phyloP scores from a whole-genome alignment of 2,329 filamentous ascomycete genomes.

The Fusarium sp. region DNA sequence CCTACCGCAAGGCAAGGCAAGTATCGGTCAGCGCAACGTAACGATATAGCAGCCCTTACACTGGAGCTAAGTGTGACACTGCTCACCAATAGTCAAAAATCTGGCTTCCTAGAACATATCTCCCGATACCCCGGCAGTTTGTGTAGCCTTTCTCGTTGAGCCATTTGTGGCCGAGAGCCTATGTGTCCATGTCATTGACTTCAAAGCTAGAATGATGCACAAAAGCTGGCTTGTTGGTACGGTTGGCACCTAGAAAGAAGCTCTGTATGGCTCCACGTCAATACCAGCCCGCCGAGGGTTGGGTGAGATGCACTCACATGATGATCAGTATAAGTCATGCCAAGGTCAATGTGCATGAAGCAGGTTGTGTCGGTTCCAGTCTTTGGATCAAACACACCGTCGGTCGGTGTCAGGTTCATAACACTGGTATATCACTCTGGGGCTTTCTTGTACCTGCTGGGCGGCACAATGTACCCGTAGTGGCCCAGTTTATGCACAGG shows the following conservation, averaged over 20 bases:
- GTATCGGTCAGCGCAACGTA: too few species aligned
- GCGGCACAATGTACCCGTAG: neutral
- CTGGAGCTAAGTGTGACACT: too few species aligned
- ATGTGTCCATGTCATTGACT: slow-evolving; percentile 4
- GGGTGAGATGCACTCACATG: neutral
- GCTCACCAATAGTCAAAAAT: neutral
- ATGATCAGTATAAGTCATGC: neutral
- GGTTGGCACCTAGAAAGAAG: neutral
- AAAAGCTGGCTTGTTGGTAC: neutral
- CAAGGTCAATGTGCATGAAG: neutral
- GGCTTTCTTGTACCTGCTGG: neutral
- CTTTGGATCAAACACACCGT: neutral
- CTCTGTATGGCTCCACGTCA: neutral
- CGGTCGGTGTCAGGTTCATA: neutral
- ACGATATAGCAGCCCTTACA: too few species aligned
- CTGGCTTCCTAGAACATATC: neutral
- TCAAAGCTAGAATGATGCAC: slow-evolving; percentile 7
- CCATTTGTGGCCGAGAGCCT: slow-evolving; percentile 6
- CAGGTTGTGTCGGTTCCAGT: neutral
- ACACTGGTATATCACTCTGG: neutral
- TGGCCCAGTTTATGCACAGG: neutral
- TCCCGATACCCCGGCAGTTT: neutral
- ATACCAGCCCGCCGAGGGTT: too few species aligned
- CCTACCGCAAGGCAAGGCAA: too few species aligned
- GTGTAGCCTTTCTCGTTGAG: neutral